phyloP scores from a whole-genome alignment of 1,284 basidiomycete genomes.

The Pholiota adiposa region DNA sequence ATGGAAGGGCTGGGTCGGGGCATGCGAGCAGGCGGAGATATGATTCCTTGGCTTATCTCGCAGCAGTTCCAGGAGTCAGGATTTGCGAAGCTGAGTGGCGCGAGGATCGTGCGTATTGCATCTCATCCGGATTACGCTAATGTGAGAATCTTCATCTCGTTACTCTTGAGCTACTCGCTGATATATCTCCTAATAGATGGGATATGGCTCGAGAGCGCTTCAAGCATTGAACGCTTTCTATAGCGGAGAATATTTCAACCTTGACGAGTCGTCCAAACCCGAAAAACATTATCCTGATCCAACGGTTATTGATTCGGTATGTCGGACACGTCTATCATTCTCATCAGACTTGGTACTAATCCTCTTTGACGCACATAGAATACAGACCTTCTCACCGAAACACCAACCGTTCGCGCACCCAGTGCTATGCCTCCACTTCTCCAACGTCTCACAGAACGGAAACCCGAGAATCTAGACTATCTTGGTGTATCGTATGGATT shows the following conservation, averaged over 20 bases:
- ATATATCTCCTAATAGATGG: conserved; percentile 69
- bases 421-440: conserved; percentile 91
- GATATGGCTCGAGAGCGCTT: conserved; percentile 93
- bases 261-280: conserved; percentile 70
- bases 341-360: not conserved
- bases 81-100: conserved; percentile 93
- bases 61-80: conserved; percentile 97
- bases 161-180: not conserved
- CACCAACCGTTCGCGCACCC: conserved; percentile 75
- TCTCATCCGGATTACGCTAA: conserved; percentile 96
- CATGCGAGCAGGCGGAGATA: conserved; percentile 87
- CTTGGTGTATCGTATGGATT: conserved; percentile 97
- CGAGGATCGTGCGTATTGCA: conserved; percentile 91
- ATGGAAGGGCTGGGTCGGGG: conserved; percentile 86
- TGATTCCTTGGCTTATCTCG: conserved; percentile 97
- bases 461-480: conserved; percentile 93
- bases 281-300: conserved; percentile 69
- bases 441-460: conserved; percentile 88
- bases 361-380: conserved; percentile 31
- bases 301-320: conserved; percentile 63
- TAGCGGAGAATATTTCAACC: conserved; percentile 88
- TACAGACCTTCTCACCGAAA: conserved; percentile 69
- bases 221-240: conserved; percentile 91
- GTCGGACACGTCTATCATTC: conserved; percentile 22
- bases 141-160: conserved; percentile 45